phyloP scores from a whole-genome alignment of 2,329 filamentous ascomycete species.

The Diplocarpon rosae region DNA sequence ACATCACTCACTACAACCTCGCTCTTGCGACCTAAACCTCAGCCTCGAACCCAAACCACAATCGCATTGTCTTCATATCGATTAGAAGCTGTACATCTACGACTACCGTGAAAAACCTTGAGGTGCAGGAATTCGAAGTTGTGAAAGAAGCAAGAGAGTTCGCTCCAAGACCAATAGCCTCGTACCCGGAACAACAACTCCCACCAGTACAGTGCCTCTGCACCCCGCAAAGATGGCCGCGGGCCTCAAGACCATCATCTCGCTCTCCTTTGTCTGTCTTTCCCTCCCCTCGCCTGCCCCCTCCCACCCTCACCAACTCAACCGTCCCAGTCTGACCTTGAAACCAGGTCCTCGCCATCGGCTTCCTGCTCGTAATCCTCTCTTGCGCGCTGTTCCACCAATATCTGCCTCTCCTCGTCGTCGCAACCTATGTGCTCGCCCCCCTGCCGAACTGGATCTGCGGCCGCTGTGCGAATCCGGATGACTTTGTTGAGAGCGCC shows the following conservation, averaged over 20 bases:
- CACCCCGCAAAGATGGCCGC: conserved; percentile 46
- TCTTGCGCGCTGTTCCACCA: conserved; percentile 91
- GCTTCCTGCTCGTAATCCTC: conserved; percentile 97
- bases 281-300: not conserved
- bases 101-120: too few relatives aligned
- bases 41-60: too few relatives aligned
- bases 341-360: conserved; percentile 75
- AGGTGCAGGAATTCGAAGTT: too few relatives aligned
- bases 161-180: not conserved
- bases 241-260: conserved; percentile 97
- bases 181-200: not conserved
- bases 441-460: conserved; percentile 97
- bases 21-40: too few relatives aligned
- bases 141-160: too few relatives aligned
- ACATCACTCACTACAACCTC: too few relatives aligned
- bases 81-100: too few relatives aligned
- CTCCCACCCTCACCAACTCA: not conserved
- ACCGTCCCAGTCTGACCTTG: too few relatives aligned
- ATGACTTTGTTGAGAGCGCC: conserved; percentile 81
- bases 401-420: conserved; percentile 91
- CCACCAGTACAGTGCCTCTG: conserved; percentile 6
- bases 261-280: conserved; percentile 76
- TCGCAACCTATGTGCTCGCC: conserved; percentile 88
- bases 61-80: too few relatives aligned
- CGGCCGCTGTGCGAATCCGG: conserved; percentile 73